Base-by-base conservation (phyloP, 805 yeast species). In the Kuraishia molischiana region DNA sequence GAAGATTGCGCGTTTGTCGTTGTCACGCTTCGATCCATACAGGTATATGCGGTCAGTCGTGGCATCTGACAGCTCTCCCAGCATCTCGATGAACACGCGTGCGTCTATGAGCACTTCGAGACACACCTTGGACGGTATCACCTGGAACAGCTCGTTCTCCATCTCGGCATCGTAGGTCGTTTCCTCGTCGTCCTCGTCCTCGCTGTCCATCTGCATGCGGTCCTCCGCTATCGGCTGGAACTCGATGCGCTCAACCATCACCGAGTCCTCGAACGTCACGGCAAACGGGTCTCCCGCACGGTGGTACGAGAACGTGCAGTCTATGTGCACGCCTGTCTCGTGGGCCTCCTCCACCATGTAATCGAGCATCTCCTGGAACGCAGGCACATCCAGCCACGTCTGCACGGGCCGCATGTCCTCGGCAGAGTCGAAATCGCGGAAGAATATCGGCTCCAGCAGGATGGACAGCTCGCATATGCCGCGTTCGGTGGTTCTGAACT, bases 1-100 rank as follows among this genome's bases (percentile, higher is more conserved):
- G 38, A 86, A 67, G 19, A 69, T 62, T 34, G 79, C 54, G 44
- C 63, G 67, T 26, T 67, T 62, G 4, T 54, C 45, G 19, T 48
- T 40, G 18, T 43, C 50, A 5, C 44, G 46, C 5, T 59, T 52
- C 11, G 63, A 58, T 5, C 67, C 70, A 47, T 67, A 72, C 1
- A 74, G 36, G 34, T 65, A 70, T 24, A 78, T 61, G 32, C 70
- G 72, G 32, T 69, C 67, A 4, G 79, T 66, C 17, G 65, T 65
- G 9, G 76, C 54, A 37, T 75, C 79, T 39, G 69, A 72, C 47
- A 79, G 53, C 44, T 79, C 85, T 39, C 67, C 68, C 15, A 79
- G 44, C 0, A 74, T 71, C 35, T 72, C 74, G 41, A 61, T 64
- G n/a, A 79, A 45, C 4, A 75, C 67, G 20, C 67, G 64, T 0